phyloP scores from a whole-genome alignment of 2,329 filamentous ascomycete genomes.

The Mariannaea sp. region DNA sequence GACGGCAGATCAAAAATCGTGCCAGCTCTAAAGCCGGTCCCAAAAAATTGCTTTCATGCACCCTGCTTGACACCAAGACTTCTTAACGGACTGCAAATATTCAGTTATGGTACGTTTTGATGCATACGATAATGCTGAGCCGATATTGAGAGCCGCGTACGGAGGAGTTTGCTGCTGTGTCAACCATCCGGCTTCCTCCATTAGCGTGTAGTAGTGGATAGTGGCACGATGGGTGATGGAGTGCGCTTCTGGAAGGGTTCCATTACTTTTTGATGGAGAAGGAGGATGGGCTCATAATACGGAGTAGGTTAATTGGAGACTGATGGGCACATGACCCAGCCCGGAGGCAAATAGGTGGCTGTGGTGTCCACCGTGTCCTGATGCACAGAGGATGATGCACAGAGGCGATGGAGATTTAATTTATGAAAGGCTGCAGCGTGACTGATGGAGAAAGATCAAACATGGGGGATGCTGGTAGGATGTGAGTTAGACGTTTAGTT shows the following conservation, averaged over 20 bases:
- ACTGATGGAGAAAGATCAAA: neutral
- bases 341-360: too few relatives aligned
- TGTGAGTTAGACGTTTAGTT: slow-evolving; percentile 1
- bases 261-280: too few relatives aligned
- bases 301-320: too few relatives aligned
- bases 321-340: too few relatives aligned
- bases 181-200: slow-evolving; percentile 7
- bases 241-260: slow-evolving; percentile 10
- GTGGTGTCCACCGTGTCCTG: neutral
- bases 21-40: neutral
- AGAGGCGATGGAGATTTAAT: too few relatives aligned
- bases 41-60: neutral
- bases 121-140: neutral
- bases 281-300: too few relatives aligned
- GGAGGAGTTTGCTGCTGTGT: neutral
- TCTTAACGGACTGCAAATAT: neutral
- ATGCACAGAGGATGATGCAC: too few relatives aligned
- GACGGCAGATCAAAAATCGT: slow-evolving; percentile 1
- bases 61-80: neutral
- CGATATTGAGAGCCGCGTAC: neutral
- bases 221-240: neutral
- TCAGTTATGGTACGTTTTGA: neutral
- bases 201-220: neutral
- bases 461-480: slow-evolving; percentile 1
- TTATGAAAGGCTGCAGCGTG: neutral